Evolutionary conservation across 495 filamentous ascomycete species (phyloP), one percentile per base, ranked within the genome.

Genomic region (Aspergillus nidulans): DNA sequence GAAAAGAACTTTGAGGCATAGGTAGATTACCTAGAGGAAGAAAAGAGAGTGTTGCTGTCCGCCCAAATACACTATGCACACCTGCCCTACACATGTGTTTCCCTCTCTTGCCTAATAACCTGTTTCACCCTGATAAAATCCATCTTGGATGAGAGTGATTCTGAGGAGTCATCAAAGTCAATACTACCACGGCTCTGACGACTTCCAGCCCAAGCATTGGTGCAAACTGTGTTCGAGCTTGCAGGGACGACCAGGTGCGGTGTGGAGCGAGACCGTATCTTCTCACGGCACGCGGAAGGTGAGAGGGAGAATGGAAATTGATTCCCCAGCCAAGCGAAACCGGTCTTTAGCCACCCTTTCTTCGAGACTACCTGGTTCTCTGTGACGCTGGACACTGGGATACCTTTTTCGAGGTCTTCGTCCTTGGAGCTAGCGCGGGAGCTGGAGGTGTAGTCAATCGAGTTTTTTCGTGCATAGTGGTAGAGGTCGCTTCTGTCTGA

Each of bases 91-190:
- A 60, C 28, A 19, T 65, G 61, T 30, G 70, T 13, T 55, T 72
- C 71, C 20, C 67, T 71, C 59, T 73, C 62, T 61, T 76, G 73
- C 43, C 57, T 63, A 23, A 76, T 73, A 1, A 72, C 66, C 34
- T 73, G 71, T 51, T 69, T 69, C 8, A 76, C 65, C 23, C 66
- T 66, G 49, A 76, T 76, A 32, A 65, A 67, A 10, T 65, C 60
- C 16, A 54, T 58, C 7, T 13, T 52, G 25, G 16, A 18, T n/a
- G 60, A 44, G 1, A 48, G 4, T 34, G 6, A 25, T n/a, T 0
- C 30, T 6, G 30, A 6, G 30, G 15, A 12, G 10, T 34, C 30
- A 12, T 50, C 49, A 13, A 62, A 38, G 19, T 72, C 70, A 15
- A 55, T 53, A 41, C 68, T 71, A 0, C 49, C 52, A 13, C 61